Base-by-base conservation (phyloP, 768 basidiomycete species). In the Candolleomyces eurysporus region DNA sequence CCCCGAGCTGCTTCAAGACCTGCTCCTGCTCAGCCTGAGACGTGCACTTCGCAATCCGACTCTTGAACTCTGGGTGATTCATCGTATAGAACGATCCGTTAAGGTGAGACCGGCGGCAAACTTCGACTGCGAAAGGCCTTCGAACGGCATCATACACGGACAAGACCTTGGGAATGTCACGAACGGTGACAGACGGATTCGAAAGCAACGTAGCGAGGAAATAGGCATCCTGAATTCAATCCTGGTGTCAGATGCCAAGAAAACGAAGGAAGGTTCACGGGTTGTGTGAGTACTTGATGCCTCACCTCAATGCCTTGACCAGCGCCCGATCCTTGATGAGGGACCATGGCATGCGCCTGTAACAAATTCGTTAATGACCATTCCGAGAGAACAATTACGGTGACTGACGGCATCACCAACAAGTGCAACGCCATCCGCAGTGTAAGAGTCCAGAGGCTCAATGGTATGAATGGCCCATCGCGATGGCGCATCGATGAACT, bases 271-370 rank as follows among this genome's bases (percentile, higher is more conserved):
- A 6, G 74, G 76, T 56, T 77, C 75, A 73, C 77, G 16, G 7
- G 45, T 48, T 48, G 26, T 19, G 36, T 9, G 22, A 39, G 26
- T 3, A 22, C 10, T 32, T 31, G 21, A 17, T 17, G 31, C 19
- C 53, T 48, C 58, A 78, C 79, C 70, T 83, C 82, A 48, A 82
- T 74, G 7, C 79, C 81, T 61, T 79, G 79, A 5, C 79, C 81
- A 3, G 81, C 82, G 16, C 80, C 81, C 10, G 81, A 77, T 19
- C 79, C 82, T 64, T 79, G 76, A 70, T 79, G 76, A 19, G 82
- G 79, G 3, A 71, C 68, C 79, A 81, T 82, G 4, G 79, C 79
- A 64, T 82, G 81, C 2, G 79, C 78, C 75, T 75, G 17, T 11
- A 2, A 30, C 10, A 7, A 42, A 42, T 26, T 26, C 48, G 19